Evolutionary conservation across 208 protist species (phyloP).

Genomic region (Phytomonas sp.): DNA sequence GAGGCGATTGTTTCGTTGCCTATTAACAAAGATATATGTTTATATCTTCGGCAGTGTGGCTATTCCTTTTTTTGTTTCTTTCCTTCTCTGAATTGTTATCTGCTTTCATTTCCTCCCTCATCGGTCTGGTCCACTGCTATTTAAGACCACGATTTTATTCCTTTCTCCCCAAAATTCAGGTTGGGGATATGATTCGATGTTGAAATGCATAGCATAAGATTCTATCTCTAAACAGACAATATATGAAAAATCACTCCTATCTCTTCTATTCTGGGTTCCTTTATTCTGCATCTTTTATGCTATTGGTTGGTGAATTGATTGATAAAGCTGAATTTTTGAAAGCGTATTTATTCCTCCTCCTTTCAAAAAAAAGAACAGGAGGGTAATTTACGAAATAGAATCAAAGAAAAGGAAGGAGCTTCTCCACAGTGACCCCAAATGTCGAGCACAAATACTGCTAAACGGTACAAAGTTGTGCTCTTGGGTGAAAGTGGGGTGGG

Average conservation of each 20-base stretch:
- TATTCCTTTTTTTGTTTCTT: not conserved
- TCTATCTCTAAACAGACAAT: not conserved
- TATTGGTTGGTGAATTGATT: not conserved
- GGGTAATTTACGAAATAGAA: not conserved
- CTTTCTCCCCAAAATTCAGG: not conserved
- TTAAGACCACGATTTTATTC: not conserved
- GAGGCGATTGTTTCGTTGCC: not conserved
- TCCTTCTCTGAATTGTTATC: not conserved
- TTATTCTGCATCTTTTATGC: constrained; percentile 16
- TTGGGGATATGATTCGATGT: not conserved
- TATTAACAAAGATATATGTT: not conserved
- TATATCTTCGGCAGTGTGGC: not conserved
- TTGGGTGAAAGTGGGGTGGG: constrained; percentile 86
- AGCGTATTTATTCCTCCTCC: not conserved
- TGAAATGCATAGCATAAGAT: not conserved
- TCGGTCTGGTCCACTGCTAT: not conserved
- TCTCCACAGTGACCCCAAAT: not conserved
- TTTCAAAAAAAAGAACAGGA: not conserved
- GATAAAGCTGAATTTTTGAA: not conserved
- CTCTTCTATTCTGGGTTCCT: constrained; percentile 10
- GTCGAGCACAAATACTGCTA: constrained; percentile 6
- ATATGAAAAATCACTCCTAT: not conserved
- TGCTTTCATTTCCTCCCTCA: not conserved
- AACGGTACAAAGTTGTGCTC: constrained; percentile 84
- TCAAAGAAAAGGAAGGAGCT: not conserved